Conservation (phyloP, 2,329 filamentous ascomycete genomes). For the Diaporthe sp. region DNA sequence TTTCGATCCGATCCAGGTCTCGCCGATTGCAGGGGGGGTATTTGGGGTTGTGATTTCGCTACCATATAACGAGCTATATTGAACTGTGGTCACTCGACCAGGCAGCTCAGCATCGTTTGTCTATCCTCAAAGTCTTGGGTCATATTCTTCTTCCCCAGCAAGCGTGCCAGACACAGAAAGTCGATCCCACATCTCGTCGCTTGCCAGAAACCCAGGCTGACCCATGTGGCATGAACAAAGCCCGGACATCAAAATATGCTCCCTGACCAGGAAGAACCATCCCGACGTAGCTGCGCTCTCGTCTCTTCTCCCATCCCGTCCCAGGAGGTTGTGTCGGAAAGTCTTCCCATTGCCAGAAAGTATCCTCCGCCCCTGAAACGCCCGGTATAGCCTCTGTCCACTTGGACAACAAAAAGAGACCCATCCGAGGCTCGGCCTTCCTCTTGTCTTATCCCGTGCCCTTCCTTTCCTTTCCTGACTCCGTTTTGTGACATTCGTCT, state of each 20-base stretch:
- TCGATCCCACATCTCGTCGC: conserved; percentile 32
- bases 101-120: conserved; percentile 38
- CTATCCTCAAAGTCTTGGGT: conserved; percentile 33
- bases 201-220: conserved; percentile 29
- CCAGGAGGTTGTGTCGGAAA: conserved; percentile 38
- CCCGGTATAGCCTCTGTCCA: conserved; percentile 40
- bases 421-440: conserved; percentile 41
- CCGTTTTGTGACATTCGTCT: conserved; percentile 41
- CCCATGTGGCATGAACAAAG: conserved; percentile 25
- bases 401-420: conserved; percentile 40
- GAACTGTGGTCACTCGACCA: conserved; percentile 44
- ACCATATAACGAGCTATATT: conserved; percentile 38
- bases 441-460: conserved; percentile 40
- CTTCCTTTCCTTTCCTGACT: conserved; percentile 39
- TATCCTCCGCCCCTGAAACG: conserved; percentile 37
- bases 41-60: conserved; percentile 40
- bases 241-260: conserved; percentile 25
- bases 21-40: conserved; percentile 15
- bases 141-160: conserved; percentile 16
- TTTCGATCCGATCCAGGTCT: neutral
- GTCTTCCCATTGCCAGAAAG: conserved; percentile 40
- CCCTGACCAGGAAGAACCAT: conserved; percentile 34
- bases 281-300: conserved; percentile 35
- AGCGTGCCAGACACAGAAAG: conserved; percentile 33
- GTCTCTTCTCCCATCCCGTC: conserved; percentile 29